phyloP scores from a whole-genome alignment of 805 yeast genomes.

The Metschnikowia amazonensis region DNA sequence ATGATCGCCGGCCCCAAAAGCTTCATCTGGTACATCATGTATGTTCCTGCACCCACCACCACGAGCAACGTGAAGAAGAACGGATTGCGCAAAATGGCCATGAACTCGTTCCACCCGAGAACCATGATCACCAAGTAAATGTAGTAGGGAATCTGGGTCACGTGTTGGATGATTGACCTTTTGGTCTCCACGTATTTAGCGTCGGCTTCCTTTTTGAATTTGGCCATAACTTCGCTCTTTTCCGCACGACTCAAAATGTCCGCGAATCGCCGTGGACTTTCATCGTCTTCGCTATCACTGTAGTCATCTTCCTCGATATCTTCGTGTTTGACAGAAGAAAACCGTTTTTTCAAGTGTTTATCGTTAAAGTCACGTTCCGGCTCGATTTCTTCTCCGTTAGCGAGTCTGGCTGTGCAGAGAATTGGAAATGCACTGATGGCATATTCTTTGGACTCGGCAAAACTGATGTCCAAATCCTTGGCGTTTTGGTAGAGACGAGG shows the following conservation, averaged over 20 bases:
- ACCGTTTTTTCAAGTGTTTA: constrained; percentile 19
- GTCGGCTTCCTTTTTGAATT: constrained; percentile 73
- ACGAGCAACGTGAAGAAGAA: constrained; percentile 64
- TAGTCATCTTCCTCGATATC: constrained; percentile 29
- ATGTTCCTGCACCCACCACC: constrained; percentile 55
- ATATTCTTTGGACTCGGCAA: constrained; percentile 52
- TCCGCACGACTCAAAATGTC: constrained; percentile 56
- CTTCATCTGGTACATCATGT: constrained; percentile 65
- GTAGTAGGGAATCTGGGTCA: constrained; percentile 79
- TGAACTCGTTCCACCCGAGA: constrained; percentile 93
- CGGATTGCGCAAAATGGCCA: constrained; percentile 85
- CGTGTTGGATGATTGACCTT: constrained; percentile 73
- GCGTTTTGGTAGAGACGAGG: constrained; percentile 80
- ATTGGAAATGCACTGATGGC: constrained; percentile 60
- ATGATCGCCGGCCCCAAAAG: constrained; percentile 72
- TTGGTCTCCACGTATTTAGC: constrained; percentile 82
- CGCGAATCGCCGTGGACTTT: constrained; percentile 42
- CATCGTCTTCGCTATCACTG: constrained; percentile 19
- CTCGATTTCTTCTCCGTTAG: constrained; percentile 51
- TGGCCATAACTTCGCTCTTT: constrained; percentile 51
- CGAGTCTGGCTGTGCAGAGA: constrained; percentile 50
- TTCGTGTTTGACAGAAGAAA: constrained; percentile 30
- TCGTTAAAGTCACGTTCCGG: constrained; percentile 53
- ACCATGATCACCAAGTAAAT: constrained; percentile 68
- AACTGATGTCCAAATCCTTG: constrained; percentile 66